Evolutionary conservation across 1,139 yeast species (phyloP), one percentile per base, ranked within the genome.

Genomic region (Kurtzmaniella quercitrusa): DNA sequence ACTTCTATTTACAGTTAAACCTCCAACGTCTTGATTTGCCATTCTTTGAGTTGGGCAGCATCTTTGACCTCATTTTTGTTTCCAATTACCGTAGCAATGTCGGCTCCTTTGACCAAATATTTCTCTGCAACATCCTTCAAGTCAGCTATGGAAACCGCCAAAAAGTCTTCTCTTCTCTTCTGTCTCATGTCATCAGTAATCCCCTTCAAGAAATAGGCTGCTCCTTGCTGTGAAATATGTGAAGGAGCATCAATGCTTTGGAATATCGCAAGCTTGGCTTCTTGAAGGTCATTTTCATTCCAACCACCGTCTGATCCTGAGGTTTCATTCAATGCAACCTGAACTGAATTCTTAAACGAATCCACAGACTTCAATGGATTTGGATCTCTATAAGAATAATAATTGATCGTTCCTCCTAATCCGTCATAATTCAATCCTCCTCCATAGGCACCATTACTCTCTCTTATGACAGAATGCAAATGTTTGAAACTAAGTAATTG

Each of bases 401-500:
- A 90, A 42, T 86, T 79, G 54, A 91, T 77, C 2, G 83, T 60
- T 0, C 98, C 98, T 44, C 87, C 90, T 25, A 89, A 61, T 0
- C 94, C 91, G 57, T 85, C 88, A 59, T 82, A 91, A 15, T 78
- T 70, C 14, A 95, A 85, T 2, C 98, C 98, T 11, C 96, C 98
- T 8, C 98, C 98, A 58, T 93, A 93, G 0, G 98, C 98, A 44
- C 98, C 98, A 48, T 96, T 96, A 55, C 93, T 82, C 61, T 93
- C 98, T 53, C 98, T 79, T 38, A 93, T 82, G 49, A 90, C 96
- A 11, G 89, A 80, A 61, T 93, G 98, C 41, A 94, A 70, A 53
- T 87, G 81, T 58, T 87, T 86, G 64, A 85, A 91, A 0, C 96
- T 83, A 52, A 91, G 65, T 45, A 93, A 63, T 55, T 86, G 94